A percentile compares a stretch with the other conserved stretches of the same genome.
Evolutionary conservation across 345 rosid genomes (phyloP).

Genomic region (Sonneratia caseolaris): DNA sequence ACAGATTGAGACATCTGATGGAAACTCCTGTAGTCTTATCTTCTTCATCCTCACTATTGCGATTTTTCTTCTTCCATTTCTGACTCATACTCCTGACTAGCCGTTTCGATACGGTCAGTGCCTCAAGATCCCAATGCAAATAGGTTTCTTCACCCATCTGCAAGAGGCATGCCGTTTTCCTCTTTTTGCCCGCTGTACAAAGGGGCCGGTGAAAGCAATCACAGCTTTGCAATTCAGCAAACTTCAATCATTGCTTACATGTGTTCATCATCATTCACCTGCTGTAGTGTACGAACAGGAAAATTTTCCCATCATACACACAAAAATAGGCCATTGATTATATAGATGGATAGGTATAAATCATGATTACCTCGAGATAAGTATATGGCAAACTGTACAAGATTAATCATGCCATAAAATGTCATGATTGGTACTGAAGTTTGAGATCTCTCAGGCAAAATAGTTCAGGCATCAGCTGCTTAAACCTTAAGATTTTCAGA

Average conservation of each 20-base stretch:
- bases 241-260: not conserved
- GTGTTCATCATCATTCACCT: conserved; percentile 6
- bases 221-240: conserved; percentile 1
- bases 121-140: conserved; percentile 55
- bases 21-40: conserved; percentile 46
- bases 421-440: not conserved
- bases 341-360: not conserved
- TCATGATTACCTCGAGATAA: not conserved
- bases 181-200: too few relatives aligned
- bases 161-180: conserved; percentile 10
- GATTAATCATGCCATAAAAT: not conserved
- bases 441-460: not conserved
- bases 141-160: conserved; percentile 42
- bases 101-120: conserved; percentile 58
- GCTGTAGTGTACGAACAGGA: not conserved
- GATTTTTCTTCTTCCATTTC: conserved; percentile 51
- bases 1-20: conserved; percentile 54
- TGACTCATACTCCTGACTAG: conserved; percentile 71
- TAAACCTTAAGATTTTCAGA: not conserved
- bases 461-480: not conserved
- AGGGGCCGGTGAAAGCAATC: not conserved
- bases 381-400: not conserved
- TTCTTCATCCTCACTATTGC: conserved; percentile 44
- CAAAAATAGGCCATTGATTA: not conserved
- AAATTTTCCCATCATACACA: conserved; percentile 1